A percentile compares a stretch with the other conserved stretches of the same genome.
Conservation (phyloP, 768 basidiomycete species). For the Candolleomyces aberdarensis region DNA sequence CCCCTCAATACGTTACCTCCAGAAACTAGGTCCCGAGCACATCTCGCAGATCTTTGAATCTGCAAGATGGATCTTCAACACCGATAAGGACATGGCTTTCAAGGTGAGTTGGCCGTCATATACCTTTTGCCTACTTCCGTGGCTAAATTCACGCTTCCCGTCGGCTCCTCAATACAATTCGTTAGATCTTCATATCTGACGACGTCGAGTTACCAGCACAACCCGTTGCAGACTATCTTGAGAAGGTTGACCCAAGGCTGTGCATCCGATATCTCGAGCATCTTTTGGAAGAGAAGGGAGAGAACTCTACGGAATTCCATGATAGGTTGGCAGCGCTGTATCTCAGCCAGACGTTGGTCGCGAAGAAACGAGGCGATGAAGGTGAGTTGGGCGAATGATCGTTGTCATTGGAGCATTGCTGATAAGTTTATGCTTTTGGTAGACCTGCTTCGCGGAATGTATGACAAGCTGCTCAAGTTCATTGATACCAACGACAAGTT, state of each 20-base stretch:
- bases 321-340: slow-evolving; percentile 90
- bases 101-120: slow-evolving; percentile 42
- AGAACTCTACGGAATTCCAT: slow-evolving; percentile 68
- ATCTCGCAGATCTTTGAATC: slow-evolving; percentile 78
- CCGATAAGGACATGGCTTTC: slow-evolving; percentile 70
- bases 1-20: slow-evolving; percentile 87
- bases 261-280: slow-evolving; percentile 84
- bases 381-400: slow-evolving; percentile 33
- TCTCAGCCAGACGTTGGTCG: slow-evolving; percentile 59
- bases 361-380: slow-evolving; percentile 57
- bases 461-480: slow-evolving; percentile 74
- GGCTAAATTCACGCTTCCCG: slow-evolving; percentile 24
- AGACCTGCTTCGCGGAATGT: slow-evolving; percentile 52
- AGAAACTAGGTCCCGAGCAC: slow-evolving; percentile 83
- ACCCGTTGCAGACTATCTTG: slow-evolving; percentile 75
- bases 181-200: slow-evolving; percentile 87
- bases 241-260: slow-evolving; percentile 62
- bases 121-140: background rate
- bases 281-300: slow-evolving; percentile 71
- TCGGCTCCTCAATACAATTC: no score
- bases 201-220: slow-evolving; percentile 86
- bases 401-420: background rate
- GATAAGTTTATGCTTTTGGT: slow-evolving; percentile 5
- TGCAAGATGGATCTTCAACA: slow-evolving; percentile 82
- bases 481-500: slow-evolving; percentile 69